A percentile compares a stretch with the other conserved stretches of the same genome.
These are phyloP conservation scores for Aurantiochytrium sp. DNA, from an alignment of 108 stramenopile genomes.

Conservation along the genomic window DNA sequence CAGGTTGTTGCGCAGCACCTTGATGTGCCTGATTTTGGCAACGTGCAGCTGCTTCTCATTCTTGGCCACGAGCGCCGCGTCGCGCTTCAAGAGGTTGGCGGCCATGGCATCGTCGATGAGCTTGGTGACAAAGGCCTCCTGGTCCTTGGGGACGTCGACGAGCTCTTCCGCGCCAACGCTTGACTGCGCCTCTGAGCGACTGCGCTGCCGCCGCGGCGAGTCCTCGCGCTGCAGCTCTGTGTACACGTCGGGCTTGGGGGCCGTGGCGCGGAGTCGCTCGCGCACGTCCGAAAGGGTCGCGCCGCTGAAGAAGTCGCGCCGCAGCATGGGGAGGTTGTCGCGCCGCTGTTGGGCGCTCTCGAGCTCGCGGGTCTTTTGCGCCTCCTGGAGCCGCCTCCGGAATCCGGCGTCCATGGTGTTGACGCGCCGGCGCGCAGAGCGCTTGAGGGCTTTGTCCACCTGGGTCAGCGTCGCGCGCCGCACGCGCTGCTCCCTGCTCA, in stretches of 20 bases:
- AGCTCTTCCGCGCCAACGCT: background rate
- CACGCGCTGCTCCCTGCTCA: background rate
- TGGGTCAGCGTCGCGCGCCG: background rate
- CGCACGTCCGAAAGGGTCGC: background rate
- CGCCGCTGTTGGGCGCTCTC: background rate
- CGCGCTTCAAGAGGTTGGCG: background rate
- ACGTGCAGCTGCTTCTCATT: background rate
- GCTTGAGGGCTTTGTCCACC: background rate
- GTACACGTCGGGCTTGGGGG: background rate
- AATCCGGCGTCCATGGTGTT: slow-evolving; percentile 3
- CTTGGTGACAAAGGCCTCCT: background rate
- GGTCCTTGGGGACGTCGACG: background rate
- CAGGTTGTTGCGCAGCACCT: slow-evolving; percentile 10
- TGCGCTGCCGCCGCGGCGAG: background rate
- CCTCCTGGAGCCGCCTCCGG: background rate
- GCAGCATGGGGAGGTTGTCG: background rate
- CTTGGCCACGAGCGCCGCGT: background rate
- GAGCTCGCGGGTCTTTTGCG: background rate
- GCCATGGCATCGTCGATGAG: background rate
- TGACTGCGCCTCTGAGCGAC: background rate
- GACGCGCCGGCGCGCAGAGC: background rate
- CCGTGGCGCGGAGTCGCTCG: background rate
- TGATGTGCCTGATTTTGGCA: background rate
- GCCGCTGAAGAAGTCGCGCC: background rate
- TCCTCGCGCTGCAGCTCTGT: background rate